Percentiles rank a stretch among this genome's conserved stretches.
phyloP scores from a whole-genome alignment of 345 rosid species.

The Erodium maritimum region DNA sequence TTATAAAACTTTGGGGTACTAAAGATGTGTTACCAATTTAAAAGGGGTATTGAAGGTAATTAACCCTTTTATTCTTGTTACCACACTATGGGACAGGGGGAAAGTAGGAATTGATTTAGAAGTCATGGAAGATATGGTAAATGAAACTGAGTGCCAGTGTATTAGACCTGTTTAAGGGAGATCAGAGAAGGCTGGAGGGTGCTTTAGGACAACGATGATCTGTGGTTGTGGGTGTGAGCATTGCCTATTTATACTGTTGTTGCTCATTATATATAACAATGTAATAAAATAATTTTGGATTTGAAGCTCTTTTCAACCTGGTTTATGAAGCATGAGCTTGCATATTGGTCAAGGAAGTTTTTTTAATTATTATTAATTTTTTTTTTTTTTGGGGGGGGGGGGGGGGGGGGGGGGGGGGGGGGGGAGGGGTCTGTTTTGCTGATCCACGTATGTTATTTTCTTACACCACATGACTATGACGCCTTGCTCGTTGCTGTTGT shows the following conservation, averaged over 20 bases:
- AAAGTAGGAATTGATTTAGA: not conserved
- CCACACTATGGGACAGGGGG: not conserved
- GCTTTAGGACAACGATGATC: not conserved
- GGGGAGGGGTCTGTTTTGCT: not conserved
- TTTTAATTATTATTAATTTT: too few species aligned
- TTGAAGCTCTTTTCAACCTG: not conserved
- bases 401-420: too few species aligned
- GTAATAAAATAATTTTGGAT: not conserved
- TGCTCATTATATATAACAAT: not conserved
- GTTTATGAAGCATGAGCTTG: not conserved
- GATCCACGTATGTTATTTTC: not conserved
- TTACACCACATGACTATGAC: not conserved
- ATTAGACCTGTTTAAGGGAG: too few species aligned
- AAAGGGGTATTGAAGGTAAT: too few species aligned
- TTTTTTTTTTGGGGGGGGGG: too few species aligned
- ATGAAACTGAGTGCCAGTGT: too few species aligned
- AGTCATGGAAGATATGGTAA: too few species aligned
- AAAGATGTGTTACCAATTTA: too few species aligned
- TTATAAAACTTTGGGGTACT: too few species aligned
- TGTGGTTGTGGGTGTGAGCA: not conserved
- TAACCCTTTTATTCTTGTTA: too few species aligned
- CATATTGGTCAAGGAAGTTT: not conserved
- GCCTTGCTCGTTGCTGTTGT: not conserved
- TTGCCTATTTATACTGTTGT: not conserved
- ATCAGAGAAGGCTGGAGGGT: too few species aligned